These are phyloP conservation scores for Septoria linicola DNA, from an alignment of 2,329 filamentous ascomycete genomes.

Conservation along the genomic window DNA sequence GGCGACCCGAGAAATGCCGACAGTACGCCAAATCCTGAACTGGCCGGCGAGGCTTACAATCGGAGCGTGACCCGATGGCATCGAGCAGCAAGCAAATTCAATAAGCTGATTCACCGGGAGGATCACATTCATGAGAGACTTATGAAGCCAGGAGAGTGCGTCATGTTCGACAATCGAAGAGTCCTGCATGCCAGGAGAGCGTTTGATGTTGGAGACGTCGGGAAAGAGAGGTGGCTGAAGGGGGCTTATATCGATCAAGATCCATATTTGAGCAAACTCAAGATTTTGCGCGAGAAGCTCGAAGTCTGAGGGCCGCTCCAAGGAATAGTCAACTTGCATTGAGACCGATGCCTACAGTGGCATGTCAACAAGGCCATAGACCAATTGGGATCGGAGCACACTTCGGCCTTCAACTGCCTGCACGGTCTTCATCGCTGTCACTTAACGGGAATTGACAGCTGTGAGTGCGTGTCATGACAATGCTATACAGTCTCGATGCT, in stretches of 20 bases:
- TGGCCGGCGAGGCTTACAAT: background rate
- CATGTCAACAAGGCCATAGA: too few species aligned
- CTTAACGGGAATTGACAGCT: too few species aligned
- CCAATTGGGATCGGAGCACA: too few species aligned
- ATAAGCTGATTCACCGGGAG: slow-evolving; percentile 56
- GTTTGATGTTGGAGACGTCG: slow-evolving; percentile 66
- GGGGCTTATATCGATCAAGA: slow-evolving; percentile 78
- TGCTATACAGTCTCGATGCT: too few species aligned
- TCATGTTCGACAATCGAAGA: slow-evolving; percentile 86
- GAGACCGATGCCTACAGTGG: too few species aligned
- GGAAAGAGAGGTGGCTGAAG: slow-evolving; percentile 71
- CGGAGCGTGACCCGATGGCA: slow-evolving; percentile 44
- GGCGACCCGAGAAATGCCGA: background rate
- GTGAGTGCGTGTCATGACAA: too few species aligned
- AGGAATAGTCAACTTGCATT: too few species aligned
- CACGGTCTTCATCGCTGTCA: too few species aligned
- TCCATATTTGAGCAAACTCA: slow-evolving; percentile 51
- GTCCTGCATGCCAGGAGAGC: slow-evolving; percentile 78
- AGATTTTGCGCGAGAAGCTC: slow-evolving; percentile 25
- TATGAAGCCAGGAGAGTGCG: slow-evolving; percentile 78
- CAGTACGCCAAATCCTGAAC: background rate
- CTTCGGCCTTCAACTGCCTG: too few species aligned
- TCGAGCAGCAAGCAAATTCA: slow-evolving; percentile 56
- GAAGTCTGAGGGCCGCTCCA: too few species aligned
- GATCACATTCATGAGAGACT: slow-evolving; percentile 67